A percentile compares a stretch with the other conserved stretches of the same genome.
These are phyloP conservation scores for Colletotrichum sp. DNA, from an alignment of 2,329 filamentous ascomycete genomes.

Conservation along the genomic window DNA sequence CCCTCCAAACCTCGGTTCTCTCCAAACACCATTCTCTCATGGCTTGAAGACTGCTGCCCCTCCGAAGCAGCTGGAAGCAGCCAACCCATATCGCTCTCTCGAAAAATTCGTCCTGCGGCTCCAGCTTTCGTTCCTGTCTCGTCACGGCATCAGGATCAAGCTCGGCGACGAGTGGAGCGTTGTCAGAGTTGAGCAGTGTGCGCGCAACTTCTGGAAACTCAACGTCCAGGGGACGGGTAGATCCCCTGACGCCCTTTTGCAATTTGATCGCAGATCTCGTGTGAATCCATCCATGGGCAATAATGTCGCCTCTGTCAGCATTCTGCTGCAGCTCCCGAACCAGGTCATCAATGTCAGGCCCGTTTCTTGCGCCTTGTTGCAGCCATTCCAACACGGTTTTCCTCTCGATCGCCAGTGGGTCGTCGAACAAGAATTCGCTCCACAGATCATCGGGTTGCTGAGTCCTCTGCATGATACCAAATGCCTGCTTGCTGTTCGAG, in stretches of 20 bases:
- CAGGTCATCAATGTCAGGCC: conserved; percentile 75
- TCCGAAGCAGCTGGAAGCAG: conserved; percentile 91
- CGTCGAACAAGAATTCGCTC: conserved; percentile 73
- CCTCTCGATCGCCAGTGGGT: conserved; percentile 78
- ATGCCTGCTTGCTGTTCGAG: not conserved
- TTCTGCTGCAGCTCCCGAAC: conserved; percentile 77
- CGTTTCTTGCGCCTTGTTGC: conserved; percentile 74
- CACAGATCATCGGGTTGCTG: not conserved
- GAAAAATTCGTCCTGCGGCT: conserved; percentile 84
- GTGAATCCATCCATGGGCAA: conserved; percentile 90
- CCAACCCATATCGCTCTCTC: conserved; percentile 91
- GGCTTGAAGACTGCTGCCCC: conserved; percentile 75
- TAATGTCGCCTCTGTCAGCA: conserved; percentile 80
- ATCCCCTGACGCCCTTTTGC: conserved; percentile 73
- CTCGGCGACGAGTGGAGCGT: conserved; percentile 77
- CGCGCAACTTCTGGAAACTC: conserved; percentile 60
- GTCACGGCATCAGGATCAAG: conserved; percentile 90
- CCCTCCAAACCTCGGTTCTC: conserved; percentile 87
- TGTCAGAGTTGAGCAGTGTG: conserved; percentile 62
- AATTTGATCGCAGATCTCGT: conserved; percentile 90
- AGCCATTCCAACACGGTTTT: conserved; percentile 85
- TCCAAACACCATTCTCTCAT: conserved; percentile 88
- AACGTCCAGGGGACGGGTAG: conserved; percentile 55
- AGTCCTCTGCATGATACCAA: not conserved
- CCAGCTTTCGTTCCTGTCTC: conserved; percentile 77